Evolutionary conservation across 495 filamentous ascomycete genomes (phyloP), one percentile per base, ranked within the genome.

Genomic region (Annulohypoxylon maeteangense): DNA sequence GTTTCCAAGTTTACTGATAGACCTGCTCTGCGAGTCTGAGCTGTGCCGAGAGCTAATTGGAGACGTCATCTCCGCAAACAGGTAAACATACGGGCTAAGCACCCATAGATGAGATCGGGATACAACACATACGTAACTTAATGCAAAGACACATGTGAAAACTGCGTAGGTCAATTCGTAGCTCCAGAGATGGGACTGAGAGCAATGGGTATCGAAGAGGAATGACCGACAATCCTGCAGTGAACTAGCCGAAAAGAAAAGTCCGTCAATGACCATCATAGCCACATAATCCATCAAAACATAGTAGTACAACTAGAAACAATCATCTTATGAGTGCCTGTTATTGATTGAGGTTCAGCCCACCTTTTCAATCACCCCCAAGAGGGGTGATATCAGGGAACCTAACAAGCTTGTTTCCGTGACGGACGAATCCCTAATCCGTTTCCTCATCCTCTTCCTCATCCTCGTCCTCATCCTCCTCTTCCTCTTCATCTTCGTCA

Each of bases 401-500:
- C 14, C 25, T 50, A 25, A 16, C 14, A 20, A 34, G 10, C 16
- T 32, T 25, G 12, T 23, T 34, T 48, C 50, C 51, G 16, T 7
- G 42, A 22, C 40, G 27, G 4, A 50, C 20, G 45, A 48, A 47
- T 44, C 69, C 47, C 12, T 68, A 68, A 8, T 76, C 73, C 36
- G 78, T 77, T 0, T 72, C 64, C 7, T 81, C 78, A 8, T 88
- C 87, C 71, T 90, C 87, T 42, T 90, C 89, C 10, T 81, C 78
- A 8, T 88, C 87, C 72, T 90, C 87, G n/a, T n/a, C n/a, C n/a
- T n/a, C n/a, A n/a, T 72, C 64, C 7, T 81, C 78, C 7, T 88
- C 87, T 71, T 90, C 87, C 42, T 90, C 89, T 7, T 81, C 78
- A 8, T 88, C 87, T 71, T 90, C 87, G 36, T 91, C 89, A 61